These are phyloP conservation scores for Blepharisma undulans DNA, from an alignment of 169 alveolate species.

Conservation along the genomic window DNA sequence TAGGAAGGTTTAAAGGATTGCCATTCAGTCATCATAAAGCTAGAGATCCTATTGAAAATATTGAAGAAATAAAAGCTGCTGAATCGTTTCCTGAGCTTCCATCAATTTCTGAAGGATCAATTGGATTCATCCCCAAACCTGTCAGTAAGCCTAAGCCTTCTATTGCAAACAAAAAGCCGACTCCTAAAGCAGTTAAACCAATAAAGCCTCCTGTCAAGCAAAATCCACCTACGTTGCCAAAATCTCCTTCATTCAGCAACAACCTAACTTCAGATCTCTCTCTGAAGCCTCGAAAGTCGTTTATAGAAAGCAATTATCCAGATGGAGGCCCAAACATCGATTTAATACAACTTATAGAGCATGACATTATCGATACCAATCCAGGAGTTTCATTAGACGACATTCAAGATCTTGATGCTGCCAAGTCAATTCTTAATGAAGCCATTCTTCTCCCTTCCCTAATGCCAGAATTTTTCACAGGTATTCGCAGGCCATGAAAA, in stretches of 20 bases:
- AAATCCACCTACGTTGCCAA: slow-evolving; percentile 48
- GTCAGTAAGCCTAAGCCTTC: neutral
- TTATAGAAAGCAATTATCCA: slow-evolving; percentile 61
- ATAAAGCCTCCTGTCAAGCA: slow-evolving; percentile 54
- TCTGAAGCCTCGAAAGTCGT: slow-evolving; percentile 21
- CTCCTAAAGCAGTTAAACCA: slow-evolving; percentile 23
- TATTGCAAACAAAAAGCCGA: slow-evolving; percentile 26
- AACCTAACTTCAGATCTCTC: slow-evolving; percentile 51
- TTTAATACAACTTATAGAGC: slow-evolving; percentile 69
- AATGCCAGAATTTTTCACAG: slow-evolving; percentile 75
- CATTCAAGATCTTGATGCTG: slow-evolving; percentile 82
- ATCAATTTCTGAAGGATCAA: neutral
- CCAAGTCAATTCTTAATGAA: slow-evolving; percentile 73
- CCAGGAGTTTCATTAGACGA: slow-evolving; percentile 82
- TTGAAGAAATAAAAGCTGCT: slow-evolving; percentile 34
- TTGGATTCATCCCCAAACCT: neutral
- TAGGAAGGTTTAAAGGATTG: neutral
- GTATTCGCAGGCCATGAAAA: slow-evolving; percentile 87
- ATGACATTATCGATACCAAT: slow-evolving; percentile 42
- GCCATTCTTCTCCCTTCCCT: slow-evolving; percentile 76
- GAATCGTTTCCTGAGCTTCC: neutral
- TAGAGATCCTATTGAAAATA: slow-evolving; percentile 40
- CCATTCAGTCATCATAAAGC: slow-evolving; percentile 31
- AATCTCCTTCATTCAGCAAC: neutral
- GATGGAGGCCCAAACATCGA: slow-evolving; percentile 79